Conservation (phyloP, 495 filamentous ascomycete species). For the Clavariopsis aquatica region DNA sequence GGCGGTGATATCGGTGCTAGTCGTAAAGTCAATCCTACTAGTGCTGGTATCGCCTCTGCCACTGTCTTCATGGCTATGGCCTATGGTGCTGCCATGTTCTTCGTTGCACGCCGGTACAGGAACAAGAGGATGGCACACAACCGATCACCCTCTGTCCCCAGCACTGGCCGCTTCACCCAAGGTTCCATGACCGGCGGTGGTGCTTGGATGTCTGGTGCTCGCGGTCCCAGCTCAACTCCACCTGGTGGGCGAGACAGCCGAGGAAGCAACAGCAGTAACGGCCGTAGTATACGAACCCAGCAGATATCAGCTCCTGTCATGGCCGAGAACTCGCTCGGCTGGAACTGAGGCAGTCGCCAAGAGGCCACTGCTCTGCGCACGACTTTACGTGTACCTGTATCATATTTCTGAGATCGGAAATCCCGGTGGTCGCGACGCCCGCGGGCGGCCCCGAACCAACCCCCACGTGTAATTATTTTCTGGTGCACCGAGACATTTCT, state of each 20-base stretch:
- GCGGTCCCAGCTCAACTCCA: slow-evolving; percentile 40
- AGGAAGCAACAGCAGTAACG: slow-evolving; percentile 66
- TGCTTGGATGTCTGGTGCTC: slow-evolving; percentile 52
- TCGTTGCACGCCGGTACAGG: slow-evolving; percentile 90
- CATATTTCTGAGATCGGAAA: slow-evolving; percentile 21
- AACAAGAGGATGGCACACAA: slow-evolving; percentile 78
- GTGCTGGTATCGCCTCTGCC: slow-evolving; percentile 79
- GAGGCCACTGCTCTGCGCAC: slow-evolving; percentile 1
- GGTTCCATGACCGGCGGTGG: slow-evolving; percentile 55
- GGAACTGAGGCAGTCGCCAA: slow-evolving; percentile 64
- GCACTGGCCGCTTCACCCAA: slow-evolving; percentile 47
- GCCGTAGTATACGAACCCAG: slow-evolving; percentile 56
- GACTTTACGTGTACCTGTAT: slow-evolving; percentile 37
- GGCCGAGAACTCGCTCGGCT: slow-evolving; percentile 96
- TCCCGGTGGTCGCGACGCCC: not conserved
- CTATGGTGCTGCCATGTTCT: slow-evolving; percentile 99
- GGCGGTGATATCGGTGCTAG: slow-evolving; percentile 53
- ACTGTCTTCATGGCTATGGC: slow-evolving; percentile 77
- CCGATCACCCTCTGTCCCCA: slow-evolving; percentile 68
- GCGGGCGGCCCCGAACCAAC: not conserved
- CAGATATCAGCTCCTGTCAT: slow-evolving; percentile 83
- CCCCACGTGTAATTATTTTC: slow-evolving; percentile 17
- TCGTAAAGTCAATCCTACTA: slow-evolving; percentile 65
- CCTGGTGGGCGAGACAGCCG: slow-evolving; percentile 61
- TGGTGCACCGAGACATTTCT: not conserved